A percentile compares a stretch with the other conserved stretches of the same genome.
Evolutionary conservation across 2,329 filamentous ascomycete genomes (phyloP).

Genomic region (Penicillium sp.): DNA sequence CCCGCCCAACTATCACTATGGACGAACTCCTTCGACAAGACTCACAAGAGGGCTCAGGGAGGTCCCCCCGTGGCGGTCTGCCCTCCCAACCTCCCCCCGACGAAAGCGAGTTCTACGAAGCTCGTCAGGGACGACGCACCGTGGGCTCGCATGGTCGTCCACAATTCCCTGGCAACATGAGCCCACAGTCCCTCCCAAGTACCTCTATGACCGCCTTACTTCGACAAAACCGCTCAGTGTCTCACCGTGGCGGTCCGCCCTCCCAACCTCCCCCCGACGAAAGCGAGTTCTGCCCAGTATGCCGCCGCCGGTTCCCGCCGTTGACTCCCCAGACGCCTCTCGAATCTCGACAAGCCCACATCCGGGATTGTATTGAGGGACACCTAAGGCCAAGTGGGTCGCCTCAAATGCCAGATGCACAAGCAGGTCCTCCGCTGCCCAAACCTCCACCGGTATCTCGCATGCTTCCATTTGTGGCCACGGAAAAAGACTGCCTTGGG

Average conservation of each 20-base stretch:
- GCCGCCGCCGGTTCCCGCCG: constrained; percentile 40
- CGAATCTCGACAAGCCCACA: constrained; percentile 44
- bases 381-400: constrained; percentile 24
- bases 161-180: background rate
- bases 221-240: background rate
- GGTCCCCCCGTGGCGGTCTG: too few species aligned
- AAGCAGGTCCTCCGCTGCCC: constrained; percentile 19
- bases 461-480: constrained; percentile 53
- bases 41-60: too few species aligned
- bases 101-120: constrained; percentile 44
- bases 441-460: constrained; percentile 28
- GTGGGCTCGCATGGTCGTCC: constrained; percentile 26
- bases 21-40: too few species aligned
- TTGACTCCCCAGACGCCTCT: constrained; percentile 38
- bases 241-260: constrained; percentile 4
- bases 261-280: constrained; percentile 31
- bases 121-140: constrained; percentile 26
- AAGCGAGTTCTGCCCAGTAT: constrained; percentile 48
- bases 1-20: too few species aligned
- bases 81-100: constrained; percentile 21
- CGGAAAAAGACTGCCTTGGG: constrained; percentile 60
- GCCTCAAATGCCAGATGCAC: constrained; percentile 18
- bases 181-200: too few species aligned
- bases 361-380: constrained; percentile 45
- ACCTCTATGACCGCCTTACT: background rate